Percentiles rank a stretch among this genome's conserved stretches.
Conservation (phyloP, 225 moss, liverwort and hornwort genomes). For the Polytrichum formosum region DNA sequence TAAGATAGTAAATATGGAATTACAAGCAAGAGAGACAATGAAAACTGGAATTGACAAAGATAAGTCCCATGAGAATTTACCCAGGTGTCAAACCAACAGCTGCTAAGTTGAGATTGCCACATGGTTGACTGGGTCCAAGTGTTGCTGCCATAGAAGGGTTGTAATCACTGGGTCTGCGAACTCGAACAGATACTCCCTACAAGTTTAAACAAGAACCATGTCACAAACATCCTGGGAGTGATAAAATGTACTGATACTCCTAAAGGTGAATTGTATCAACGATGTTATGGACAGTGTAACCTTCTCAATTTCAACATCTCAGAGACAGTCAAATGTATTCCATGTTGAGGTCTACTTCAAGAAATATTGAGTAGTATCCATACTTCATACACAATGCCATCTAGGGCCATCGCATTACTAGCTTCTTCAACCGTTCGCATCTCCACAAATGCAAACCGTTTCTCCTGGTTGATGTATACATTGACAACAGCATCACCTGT, state of each 20-base stretch:
- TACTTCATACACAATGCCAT: conserved; percentile 96
- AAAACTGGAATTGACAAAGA: not conserved
- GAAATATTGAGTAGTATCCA: too few relatives aligned
- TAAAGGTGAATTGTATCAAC: too few relatives aligned
- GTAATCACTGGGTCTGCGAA: conserved; percentile 96
- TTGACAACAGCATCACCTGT: conserved; percentile 98
- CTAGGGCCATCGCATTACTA: conserved; percentile 96
- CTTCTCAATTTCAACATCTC: too few relatives aligned
- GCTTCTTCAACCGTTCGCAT: conserved; percentile 99
- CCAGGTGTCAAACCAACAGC: conserved; percentile 89
- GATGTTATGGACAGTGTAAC: too few relatives aligned
- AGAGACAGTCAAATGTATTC: too few relatives aligned
- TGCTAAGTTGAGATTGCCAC: conserved; percentile 79
- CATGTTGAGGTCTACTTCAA: too few relatives aligned
- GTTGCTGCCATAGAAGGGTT: conserved; percentile 99
- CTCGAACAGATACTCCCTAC: conserved; percentile 92
- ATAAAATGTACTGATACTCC: too few relatives aligned
- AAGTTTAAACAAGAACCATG: not conserved
- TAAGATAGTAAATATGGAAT: not conserved
- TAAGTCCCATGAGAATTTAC: conserved; percentile 33
- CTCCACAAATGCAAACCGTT: conserved; percentile 94
- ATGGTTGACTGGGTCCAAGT: conserved; percentile 94
- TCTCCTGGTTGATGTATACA: conserved; percentile 98
- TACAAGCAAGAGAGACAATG: not conserved
- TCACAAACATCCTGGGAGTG: not conserved